Base-by-base conservation (phyloP, 495 filamentous ascomycete species). In the Sphaerosporella brunnea region DNA sequence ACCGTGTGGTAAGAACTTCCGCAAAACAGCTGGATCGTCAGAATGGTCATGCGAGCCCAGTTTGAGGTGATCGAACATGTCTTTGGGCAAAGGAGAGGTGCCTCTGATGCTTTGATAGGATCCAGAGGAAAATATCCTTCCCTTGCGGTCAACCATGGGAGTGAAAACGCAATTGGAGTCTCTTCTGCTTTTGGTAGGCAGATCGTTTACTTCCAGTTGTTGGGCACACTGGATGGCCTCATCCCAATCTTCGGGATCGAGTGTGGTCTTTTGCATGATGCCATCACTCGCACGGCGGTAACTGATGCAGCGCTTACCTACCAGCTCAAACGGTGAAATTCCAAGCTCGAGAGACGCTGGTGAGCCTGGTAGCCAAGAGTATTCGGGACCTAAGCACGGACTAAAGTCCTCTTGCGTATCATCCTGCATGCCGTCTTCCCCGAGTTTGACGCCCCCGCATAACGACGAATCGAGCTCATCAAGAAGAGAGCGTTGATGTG, bases 81-180 rank as follows among this genome's bases (percentile, higher is more conserved):
- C n/a, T 3, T 8, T 16, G n/a, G 26, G 9, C 9, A 46, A 21
- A 20, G 43, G 43, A 19, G 25, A 32, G 7, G 35, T 9, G 15
- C 23, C 19, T 19, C 28, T 46, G 11, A 46, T 23, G 21, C 43
- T 46, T 15, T 15, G n/a, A 36, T 46, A 46, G 8, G 43, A 46
- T 20, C 43, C 43, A 34, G 26, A 46, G 9, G 43, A 46, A 21
- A 23, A 34, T 19, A 46, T 36, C 23, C 43, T 34, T 18, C 43
- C 43, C 16, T 21, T 43, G 5, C 24, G 13, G 4, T 20, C 3
- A 11, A 46, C 43, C 30, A 7, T 43, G 8, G 40, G 40, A 26
- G 3, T 11, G 24, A n/a, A 26, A 4, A 18, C 20, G 21, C 24
- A 7, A 20, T 20, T 43, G 19, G 21, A 24, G 13, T 5, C 20